These are phyloP conservation scores for Linderina pennispora DNA, from an alignment of 192 early-diverging fungal species.

Conservation along the genomic window DNA sequence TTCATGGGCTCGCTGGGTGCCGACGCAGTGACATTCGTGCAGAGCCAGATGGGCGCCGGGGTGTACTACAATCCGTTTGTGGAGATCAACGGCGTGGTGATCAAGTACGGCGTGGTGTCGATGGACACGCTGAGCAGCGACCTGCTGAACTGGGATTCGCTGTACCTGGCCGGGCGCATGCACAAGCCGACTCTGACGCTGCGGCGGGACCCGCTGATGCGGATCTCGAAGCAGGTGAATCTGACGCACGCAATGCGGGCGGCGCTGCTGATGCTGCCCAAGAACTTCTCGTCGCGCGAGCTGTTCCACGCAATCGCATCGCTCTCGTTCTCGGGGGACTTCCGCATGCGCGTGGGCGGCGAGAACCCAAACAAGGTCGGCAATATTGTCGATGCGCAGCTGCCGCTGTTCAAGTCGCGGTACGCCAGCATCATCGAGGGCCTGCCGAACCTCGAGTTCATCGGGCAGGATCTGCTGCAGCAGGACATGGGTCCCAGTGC, in stretches of 20 bases:
- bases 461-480: conserved; percentile 40
- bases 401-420: conserved; percentile 44
- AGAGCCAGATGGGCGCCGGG: conserved; percentile 83
- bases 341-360: conserved; percentile 84
- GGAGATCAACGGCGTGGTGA: conserved; percentile 70
- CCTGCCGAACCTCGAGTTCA: conserved; percentile 39
- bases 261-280: conserved; percentile 78
- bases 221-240: conserved; percentile 67
- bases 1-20: conserved; percentile 67
- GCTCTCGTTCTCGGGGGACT: conserved; percentile 88
- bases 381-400: conserved; percentile 83
- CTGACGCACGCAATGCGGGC: conserved; percentile 76
- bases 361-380: conserved; percentile 96
- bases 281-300: conserved; percentile 72
- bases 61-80: conserved; percentile 96
- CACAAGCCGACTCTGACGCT: conserved; percentile 76
- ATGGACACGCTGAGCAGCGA: conserved; percentile 84
- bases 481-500: conserved; percentile 59
- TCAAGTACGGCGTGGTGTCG: conserved; percentile 97
- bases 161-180: conserved; percentile 95
- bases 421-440: conserved; percentile 47
- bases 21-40: conserved; percentile 60
- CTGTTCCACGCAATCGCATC: conserved; percentile 77
- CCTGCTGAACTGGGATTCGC: conserved; percentile 87
- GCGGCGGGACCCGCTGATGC: conserved; percentile 40